These are phyloP conservation scores for Capronia epimyces DNA, from an alignment of 2,329 filamentous ascomycete species.

Conservation along the genomic window DNA sequence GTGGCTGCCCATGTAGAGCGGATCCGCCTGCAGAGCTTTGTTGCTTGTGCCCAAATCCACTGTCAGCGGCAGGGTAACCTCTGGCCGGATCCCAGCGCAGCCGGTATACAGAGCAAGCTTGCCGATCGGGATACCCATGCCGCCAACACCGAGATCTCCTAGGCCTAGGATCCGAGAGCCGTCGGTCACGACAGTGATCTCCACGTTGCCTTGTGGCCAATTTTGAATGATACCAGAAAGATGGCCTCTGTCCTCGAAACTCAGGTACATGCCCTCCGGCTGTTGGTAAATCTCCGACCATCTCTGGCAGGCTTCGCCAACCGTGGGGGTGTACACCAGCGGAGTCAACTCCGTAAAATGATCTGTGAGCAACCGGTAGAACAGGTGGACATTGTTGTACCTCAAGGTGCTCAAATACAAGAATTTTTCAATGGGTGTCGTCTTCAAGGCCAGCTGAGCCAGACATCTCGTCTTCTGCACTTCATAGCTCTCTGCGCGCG, in stretches of 20 bases:
- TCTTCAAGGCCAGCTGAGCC: constrained; percentile 45
- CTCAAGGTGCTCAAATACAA: constrained; percentile 47
- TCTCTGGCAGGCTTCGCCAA: constrained; percentile 92
- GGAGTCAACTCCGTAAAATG: constrained; percentile 47
- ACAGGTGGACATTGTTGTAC: constrained; percentile 50
- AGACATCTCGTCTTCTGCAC: constrained; percentile 47
- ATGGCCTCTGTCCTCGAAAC: constrained; percentile 86
- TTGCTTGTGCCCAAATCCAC: constrained; percentile 61
- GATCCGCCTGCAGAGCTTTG: constrained; percentile 63
- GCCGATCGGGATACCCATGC: constrained; percentile 95
- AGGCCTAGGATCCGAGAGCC: constrained; percentile 87
- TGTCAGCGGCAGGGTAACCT: constrained; percentile 57
- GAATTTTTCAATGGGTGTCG: constrained; percentile 46
- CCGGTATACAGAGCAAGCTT: constrained; percentile 94
- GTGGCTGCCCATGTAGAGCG: constrained; percentile 86
- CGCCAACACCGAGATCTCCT: constrained; percentile 92
- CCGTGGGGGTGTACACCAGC: constrained; percentile 48
- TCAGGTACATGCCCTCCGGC: constrained; percentile 89
- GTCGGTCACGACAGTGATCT: constrained; percentile 96
- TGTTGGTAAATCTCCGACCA: constrained; percentile 95
- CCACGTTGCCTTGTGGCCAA: constrained; percentile 83
- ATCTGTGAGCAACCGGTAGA: constrained; percentile 47
- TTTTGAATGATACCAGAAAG: constrained; percentile 84
- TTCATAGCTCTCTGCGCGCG: constrained; percentile 46
- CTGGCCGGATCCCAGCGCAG: constrained; percentile 87